Percentiles rank a stretch among this genome's conserved stretches.
Conservation (phyloP, 805 yeast species). For the Wickerhamiella occidentalis region DNA sequence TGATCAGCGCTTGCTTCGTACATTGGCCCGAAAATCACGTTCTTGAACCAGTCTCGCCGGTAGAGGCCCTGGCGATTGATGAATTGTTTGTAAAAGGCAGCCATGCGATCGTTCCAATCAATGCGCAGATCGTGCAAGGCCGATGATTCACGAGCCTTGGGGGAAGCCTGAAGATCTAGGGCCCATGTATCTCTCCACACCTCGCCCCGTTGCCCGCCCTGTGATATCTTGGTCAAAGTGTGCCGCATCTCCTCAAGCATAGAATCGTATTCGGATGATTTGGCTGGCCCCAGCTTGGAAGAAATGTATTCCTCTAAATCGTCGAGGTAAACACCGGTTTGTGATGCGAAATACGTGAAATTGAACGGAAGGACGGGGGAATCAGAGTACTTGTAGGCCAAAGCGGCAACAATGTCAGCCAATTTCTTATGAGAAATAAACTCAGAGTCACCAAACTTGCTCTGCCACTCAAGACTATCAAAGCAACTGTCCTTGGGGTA, state of each 20-base stretch:
- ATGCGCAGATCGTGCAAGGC: slow-evolving; percentile 58
- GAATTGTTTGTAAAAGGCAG: slow-evolving; percentile 43
- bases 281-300: slow-evolving; percentile 11
- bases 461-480: slow-evolving; percentile 51
- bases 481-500: slow-evolving; percentile 44
- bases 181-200: slow-evolving; percentile 40
- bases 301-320: slow-evolving; percentile 37
- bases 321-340: slow-evolving; percentile 34
- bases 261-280: slow-evolving; percentile 21
- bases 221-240: not conserved
- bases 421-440: slow-evolving; percentile 46
- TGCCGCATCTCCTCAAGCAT: slow-evolving; percentile 38
- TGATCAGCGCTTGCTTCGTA: slow-evolving; percentile 39
- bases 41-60: slow-evolving; percentile 52
- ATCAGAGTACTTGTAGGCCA: slow-evolving; percentile 53
- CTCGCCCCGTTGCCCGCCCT: slow-evolving; percentile 33
- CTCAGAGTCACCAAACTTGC: slow-evolving; percentile 40
- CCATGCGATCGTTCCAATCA: slow-evolving; percentile 66
- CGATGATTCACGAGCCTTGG: slow-evolving; percentile 13
- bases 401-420: slow-evolving; percentile 41
- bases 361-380: slow-evolving; percentile 66
- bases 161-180: not conserved
- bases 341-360: slow-evolving; percentile 36
- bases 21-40: slow-evolving; percentile 59
- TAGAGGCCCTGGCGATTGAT: slow-evolving; percentile 34